These are phyloP conservation scores for Aspergillus olivimuriae DNA, from an alignment of 495 filamentous ascomycete species.

Conservation along the genomic window DNA sequence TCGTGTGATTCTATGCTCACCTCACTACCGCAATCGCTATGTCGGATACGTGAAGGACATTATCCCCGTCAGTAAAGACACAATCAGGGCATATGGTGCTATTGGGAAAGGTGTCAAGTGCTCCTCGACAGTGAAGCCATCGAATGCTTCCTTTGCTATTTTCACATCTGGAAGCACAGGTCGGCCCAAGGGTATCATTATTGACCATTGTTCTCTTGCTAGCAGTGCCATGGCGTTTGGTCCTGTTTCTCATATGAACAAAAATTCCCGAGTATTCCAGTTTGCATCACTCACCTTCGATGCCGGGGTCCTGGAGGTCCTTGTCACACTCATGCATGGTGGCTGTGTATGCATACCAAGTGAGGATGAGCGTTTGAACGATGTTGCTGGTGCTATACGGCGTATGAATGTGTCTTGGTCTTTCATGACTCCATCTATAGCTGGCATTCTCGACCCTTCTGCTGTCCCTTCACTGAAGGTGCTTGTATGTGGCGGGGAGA, in stretches of 20 bases:
- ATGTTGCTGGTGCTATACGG: slow-evolving; percentile 42
- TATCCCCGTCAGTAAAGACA: slow-evolving; percentile 33
- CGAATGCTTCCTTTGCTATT: slow-evolving; percentile 35
- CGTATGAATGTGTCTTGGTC: slow-evolving; percentile 44
- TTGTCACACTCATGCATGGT: slow-evolving; percentile 47
- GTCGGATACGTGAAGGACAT: slow-evolving; percentile 23
- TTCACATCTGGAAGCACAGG: slow-evolving; percentile 55
- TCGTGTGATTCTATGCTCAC: slow-evolving; percentile 34
- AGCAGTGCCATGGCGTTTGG: slow-evolving; percentile 42
- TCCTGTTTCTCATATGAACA: slow-evolving; percentile 21
- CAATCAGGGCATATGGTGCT: slow-evolving; percentile 26
- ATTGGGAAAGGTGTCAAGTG: slow-evolving; percentile 7
- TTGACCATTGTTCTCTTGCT: slow-evolving; percentile 42
- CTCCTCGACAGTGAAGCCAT: slow-evolving; percentile 8
- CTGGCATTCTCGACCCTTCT: slow-evolving; percentile 41
- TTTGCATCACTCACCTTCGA: slow-evolving; percentile 53
- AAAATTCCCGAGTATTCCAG: slow-evolving; percentile 41
- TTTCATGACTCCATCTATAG: slow-evolving; percentile 49
- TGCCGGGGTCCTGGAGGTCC: slow-evolving; percentile 44
- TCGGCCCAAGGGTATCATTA: slow-evolving; percentile 46
- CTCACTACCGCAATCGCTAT: slow-evolving; percentile 21
- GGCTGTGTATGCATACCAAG: slow-evolving; percentile 57
- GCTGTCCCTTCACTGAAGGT: slow-evolving; percentile 37
- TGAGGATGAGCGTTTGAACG: slow-evolving; percentile 48
- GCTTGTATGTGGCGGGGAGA: slow-evolving; percentile 43